Evolutionary conservation across 2,329 filamentous ascomycete species (phyloP).

Genomic region (Fonsecaea pedrosoi): DNA sequence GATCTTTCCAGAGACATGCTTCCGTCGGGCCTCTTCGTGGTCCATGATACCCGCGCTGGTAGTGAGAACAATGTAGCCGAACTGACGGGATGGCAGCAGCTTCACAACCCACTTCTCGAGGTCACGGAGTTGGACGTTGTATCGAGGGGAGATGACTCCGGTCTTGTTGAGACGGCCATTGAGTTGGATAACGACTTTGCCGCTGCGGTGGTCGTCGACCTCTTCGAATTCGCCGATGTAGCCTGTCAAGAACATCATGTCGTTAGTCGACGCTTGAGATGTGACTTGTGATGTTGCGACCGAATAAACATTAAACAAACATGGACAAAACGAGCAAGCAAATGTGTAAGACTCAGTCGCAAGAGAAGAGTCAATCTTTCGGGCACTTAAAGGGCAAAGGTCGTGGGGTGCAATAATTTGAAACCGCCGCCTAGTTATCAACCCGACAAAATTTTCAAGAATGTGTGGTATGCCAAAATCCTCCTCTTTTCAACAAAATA

Average conservation of each 20-base stretch:
- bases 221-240: conserved; percentile 99
- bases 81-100: conserved; percentile 98
- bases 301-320: conserved; percentile 91
- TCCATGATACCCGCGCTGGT: conserved; percentile 99
- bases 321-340: conserved; percentile 62
- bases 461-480: conserved; percentile 13
- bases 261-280: conserved; percentile 57
- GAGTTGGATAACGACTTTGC: conserved; percentile 99
- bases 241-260: conserved; percentile 61
- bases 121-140: conserved; percentile 97
- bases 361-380: conserved; percentile 77
- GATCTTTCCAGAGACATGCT: conserved; percentile 99
- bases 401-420: conserved; percentile 71
- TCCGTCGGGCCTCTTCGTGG: conserved; percentile 98
- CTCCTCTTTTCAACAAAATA: conserved; percentile 31
- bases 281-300: conserved; percentile 71
- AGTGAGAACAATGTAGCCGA: conserved; percentile 98
- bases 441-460: conserved; percentile 67
- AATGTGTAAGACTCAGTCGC: conserved; percentile 94
- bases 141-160: conserved; percentile 98
- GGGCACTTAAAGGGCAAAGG: conserved; percentile 99
- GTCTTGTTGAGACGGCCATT: conserved; percentile 99
- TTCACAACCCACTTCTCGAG: conserved; percentile 99
- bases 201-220: conserved; percentile 98
- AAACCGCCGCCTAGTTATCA: conserved; percentile 99